A percentile compares a stretch with the other conserved stretches of the same genome.
Evolutionary conservation across 805 yeast species (phyloP).

Genomic region (Pichia heedii): DNA sequence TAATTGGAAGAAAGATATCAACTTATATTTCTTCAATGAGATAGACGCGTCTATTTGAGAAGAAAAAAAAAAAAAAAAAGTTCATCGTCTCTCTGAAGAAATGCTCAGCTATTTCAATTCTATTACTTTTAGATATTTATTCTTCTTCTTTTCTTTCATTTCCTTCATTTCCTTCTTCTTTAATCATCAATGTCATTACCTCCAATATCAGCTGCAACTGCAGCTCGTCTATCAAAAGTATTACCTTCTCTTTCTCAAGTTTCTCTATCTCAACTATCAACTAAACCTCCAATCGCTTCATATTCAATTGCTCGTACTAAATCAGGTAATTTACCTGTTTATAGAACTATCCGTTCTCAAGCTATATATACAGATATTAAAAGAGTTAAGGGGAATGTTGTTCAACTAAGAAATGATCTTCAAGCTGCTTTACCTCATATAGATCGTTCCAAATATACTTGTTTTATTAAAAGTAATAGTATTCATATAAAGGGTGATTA

Average conservation of each 20-base stretch:
- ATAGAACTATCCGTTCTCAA: slow-evolving; percentile 56
- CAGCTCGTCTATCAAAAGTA: slow-evolving; percentile 11
- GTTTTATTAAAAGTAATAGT: slow-evolving; percentile 42
- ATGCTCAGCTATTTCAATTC: too few relatives aligned
- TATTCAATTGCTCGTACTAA: slow-evolving; percentile 43
- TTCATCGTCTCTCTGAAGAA: too few relatives aligned
- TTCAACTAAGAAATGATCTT: slow-evolving; percentile 59
- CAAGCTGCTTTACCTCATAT: slow-evolving; percentile 41
- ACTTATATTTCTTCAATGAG: too few relatives aligned
- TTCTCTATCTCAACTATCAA: slow-evolving; percentile 17
- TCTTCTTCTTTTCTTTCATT: too few relatives aligned
- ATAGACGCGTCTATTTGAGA: too few relatives aligned
- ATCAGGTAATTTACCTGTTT: slow-evolving; percentile 73
- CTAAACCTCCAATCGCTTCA: slow-evolving; percentile 29
- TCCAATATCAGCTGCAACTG: slow-evolving; percentile 2
- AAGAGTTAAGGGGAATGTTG: slow-evolving; percentile 58
- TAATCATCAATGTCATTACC: background rate
- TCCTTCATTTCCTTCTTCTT: background rate
- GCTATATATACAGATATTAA: slow-evolving; percentile 64
- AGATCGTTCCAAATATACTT: slow-evolving; percentile 33
- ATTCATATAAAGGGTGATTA: slow-evolving; percentile 45
- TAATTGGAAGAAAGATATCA: too few relatives aligned
- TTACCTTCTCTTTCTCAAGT: slow-evolving; percentile 23
- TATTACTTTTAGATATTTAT: too few relatives aligned
- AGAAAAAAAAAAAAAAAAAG: too few relatives aligned